phyloP scores from a whole-genome alignment of 2,329 filamentous ascomycete genomes.

The Nectriaceae sp. region DNA sequence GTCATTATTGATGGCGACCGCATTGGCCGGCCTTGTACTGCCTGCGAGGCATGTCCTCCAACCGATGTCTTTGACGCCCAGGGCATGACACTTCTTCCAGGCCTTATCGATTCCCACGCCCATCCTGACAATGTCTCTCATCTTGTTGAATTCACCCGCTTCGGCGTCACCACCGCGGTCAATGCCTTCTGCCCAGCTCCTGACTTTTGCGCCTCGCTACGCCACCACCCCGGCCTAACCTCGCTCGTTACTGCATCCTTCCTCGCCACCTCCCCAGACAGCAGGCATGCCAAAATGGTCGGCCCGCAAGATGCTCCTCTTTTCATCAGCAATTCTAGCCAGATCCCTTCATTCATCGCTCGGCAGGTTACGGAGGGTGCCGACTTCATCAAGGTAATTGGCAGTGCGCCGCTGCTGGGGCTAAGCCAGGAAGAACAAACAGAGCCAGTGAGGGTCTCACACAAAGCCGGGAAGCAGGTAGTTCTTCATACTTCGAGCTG shows the following conservation, averaged over 20 bases:
- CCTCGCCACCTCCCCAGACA: conserved; percentile 8
- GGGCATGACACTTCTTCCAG: conserved; percentile 7
- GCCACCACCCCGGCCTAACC: conserved; percentile 3
- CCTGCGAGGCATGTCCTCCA: neutral
- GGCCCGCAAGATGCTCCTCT: neutral
- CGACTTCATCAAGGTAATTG: conserved; percentile 9
- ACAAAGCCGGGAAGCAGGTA: neutral
- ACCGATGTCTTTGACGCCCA: conserved; percentile 5
- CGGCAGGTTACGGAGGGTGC: conserved; percentile 3
- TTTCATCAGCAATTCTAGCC: neutral
- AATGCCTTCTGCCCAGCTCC: neutral
- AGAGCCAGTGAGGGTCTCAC: neutral
- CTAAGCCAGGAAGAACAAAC: conserved; percentile 7
- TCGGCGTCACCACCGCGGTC: neutral
- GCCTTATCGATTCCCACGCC: conserved; percentile 7
- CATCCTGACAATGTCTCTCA: conserved; percentile 2
- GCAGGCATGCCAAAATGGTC: conserved; percentile 2
- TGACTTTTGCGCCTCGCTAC: neutral
- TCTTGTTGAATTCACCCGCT: neutral
- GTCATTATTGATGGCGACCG: conserved; percentile 1
- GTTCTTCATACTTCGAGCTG: neutral
- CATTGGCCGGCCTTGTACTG: conserved; percentile 1
- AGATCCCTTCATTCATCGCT: conserved; percentile 2
- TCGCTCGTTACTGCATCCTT: conserved; percentile 8
- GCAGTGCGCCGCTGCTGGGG: conserved; percentile 5